These are phyloP conservation scores for Glycine soja DNA, from an alignment of 306 rosid species.

Conservation along the genomic window DNA sequence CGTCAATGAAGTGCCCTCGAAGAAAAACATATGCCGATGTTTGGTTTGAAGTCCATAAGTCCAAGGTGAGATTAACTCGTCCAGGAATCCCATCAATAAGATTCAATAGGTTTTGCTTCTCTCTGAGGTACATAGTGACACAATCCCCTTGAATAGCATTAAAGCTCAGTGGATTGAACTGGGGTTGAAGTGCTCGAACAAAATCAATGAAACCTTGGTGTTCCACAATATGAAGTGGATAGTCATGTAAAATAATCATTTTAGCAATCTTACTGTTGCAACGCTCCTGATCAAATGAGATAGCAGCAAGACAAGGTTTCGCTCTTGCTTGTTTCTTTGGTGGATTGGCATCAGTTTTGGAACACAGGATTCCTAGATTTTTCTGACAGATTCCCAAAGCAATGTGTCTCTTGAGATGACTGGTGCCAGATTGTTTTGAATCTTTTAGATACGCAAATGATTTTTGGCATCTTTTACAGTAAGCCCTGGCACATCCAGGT, in stretches of 20 bases:
- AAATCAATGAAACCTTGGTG: conserved; percentile 79
- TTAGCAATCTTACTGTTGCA: conserved; percentile 73
- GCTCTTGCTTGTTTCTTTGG: conserved; percentile 65
- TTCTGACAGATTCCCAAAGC: conserved; percentile 70
- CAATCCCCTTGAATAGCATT: conserved; percentile 70
- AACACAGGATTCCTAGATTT: conserved; percentile 45
- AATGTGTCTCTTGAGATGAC: conserved; percentile 92
- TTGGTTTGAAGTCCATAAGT: conserved; percentile 80
- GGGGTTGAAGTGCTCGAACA: conserved; percentile 74
- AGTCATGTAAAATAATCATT: conserved; percentile 85
- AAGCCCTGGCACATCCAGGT: conserved; percentile 73
- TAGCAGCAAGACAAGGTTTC: conserved; percentile 48
- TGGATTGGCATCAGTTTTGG: conserved; percentile 45
- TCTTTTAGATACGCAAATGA: conserved; percentile 84
- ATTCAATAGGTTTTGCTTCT: conserved; percentile 72
- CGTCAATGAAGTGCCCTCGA: conserved; percentile 83
- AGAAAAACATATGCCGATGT: conserved; percentile 72
- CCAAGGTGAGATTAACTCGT: conserved; percentile 81
- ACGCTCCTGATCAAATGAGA: conserved; percentile 70
- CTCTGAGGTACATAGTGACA: conserved; percentile 65
- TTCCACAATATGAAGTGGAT: conserved; percentile 96
- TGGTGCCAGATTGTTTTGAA: conserved; percentile 86
- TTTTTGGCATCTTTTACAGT: conserved; percentile 77
- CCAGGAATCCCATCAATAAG: conserved; percentile 75
- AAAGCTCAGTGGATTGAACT: conserved; percentile 65